Evolutionary conservation across 192 early-diverging fungal species (phyloP), one percentile per base, ranked within the genome.

Genomic region (Backusella liffmaniae): DNA sequence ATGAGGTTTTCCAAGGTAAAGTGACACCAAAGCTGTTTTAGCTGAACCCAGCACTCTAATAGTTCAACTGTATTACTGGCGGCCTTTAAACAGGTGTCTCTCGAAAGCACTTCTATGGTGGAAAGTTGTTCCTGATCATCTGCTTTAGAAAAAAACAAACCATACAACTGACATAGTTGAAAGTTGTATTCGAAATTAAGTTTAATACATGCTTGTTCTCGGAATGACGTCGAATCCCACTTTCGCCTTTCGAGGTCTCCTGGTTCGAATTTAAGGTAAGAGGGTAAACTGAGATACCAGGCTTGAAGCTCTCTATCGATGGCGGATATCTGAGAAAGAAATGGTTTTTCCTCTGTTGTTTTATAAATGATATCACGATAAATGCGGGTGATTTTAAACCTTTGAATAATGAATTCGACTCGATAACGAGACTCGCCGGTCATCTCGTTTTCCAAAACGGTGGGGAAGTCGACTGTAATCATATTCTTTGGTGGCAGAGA

Each of bases 161-260:
- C 76, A 74, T 83, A 77, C 3, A 83, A 39, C 36, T 83, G 82
- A 16, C 77, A 79, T 4, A 79, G 37, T 16, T 77, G 78, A 36
- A 79, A 83, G 34, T 83, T 76, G 65, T 83, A 83, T 66, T 83
- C 82, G 29, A 77, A 76, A 6, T 68, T 76, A 44, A 83, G 78
- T 32, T 83, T 83, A 6, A 83, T 66, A 53, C 82, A 83, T 3
- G 77, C 74, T 72, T 83, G 82, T 21, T 83, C 82, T 39, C 73
- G 67, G 16, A 83, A 83, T 34, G 77, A 79, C 13, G 77, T 29
- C 0, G 75, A 53, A 5, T 35, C 35, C 77, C 77, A 83, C 29
- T 70, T 59, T 51, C 72, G 41, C 4, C 26, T 66, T 6, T 26
- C 16, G 12, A 35, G 30, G 7, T 80, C 79, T 13, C 49, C 69